Base-by-base conservation (phyloP, 2,329 filamentous ascomycete genomes). In the Teratosphaeria zuluensis region DNA sequence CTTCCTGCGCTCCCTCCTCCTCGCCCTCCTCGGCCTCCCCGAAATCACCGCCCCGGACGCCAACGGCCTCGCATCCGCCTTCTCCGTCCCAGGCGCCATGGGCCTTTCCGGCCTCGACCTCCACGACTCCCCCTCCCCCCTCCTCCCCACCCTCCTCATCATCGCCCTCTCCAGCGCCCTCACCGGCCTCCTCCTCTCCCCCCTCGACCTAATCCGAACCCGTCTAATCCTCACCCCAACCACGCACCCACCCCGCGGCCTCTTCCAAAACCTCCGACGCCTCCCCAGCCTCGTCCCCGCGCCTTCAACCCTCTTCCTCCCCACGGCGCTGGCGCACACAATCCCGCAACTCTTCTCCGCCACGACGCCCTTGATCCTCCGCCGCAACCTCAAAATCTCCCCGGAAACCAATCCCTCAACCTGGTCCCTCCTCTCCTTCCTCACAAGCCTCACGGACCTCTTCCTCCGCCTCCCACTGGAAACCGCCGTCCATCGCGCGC, bases 1-100 rank as follows among this genome's bases (percentile, higher is more conserved):
- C 66, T 99, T 95, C 86, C 89, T 92, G 9, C 84, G 91, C 67
- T 94, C 90, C 68, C 81, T 96, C 56, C 80, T 97, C n/a, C 90
- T 90, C 52, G 92, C 94, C 1, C 80, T 97, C 5, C 82, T 97
- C 65, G 95, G 95, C 62, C 83, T 97, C 14, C 92, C 92, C 1
- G 94, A 99, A 66, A 78, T 91, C 35, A 88, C n/a, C 7, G 78
- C 81, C 35, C 92, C 92, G 1, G 92, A 97, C 68, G 78, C 90
- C 33, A 89, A 88, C 8, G 78, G 81, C 31, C 72, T 82, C 19
- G 76, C 72, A 4, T 73, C 77, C 4, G 75, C 75, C 9, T 77
- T 90, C 57, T 84, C 83, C 35, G 68, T 68, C 51, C 21, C 53
- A 5, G 65, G 66, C 28, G 64, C 62, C 21, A 67, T 72, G 16